Base-by-base conservation (phyloP, 2,329 filamentous ascomycete species). In the Mycosphaerella arachidis region DNA sequence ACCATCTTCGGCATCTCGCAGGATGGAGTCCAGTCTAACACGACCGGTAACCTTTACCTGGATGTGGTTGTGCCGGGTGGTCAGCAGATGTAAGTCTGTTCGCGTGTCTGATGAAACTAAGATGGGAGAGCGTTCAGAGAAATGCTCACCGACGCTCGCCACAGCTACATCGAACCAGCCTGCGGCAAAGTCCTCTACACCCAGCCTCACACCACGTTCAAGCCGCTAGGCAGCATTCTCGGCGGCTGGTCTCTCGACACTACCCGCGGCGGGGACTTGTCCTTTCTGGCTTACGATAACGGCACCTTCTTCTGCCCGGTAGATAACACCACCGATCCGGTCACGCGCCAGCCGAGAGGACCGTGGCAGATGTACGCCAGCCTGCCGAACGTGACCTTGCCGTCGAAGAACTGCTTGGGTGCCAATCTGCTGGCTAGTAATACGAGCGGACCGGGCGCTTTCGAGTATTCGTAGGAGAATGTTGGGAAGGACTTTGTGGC, bases 101-200 rank as follows among this genome's bases (percentile, higher is more conserved):
- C 6, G 12, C 20, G 35, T 24, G 3, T 24, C 24, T 24, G 24
- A 24, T 24, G 24, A 3, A 24, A 24, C 24, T 24, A 24, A 3
- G 24, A 24, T 24, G 24, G 24, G 24, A 24, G 24, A 24, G 24
- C 24, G 24, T 24, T 1, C 24, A 24, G 24, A 24, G 24, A 24
- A 24, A 1, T 24, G 24, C 24, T 24, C 24, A 24, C 24, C 3
- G 24, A 24, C 24, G 24, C 24, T 24, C 24, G 24, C 24, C 13
- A 52, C 53, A 66, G 64, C 53, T 74, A 71, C 67, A 66, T 73
- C 61, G 67, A 71, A 31, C 57, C 67, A n/a, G 45, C 55, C 18
- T 65, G 60, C 40, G 72, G 72, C 45, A 57, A 62, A 4, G 57
- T 74, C 24, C 65, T 61, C 33, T 74, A 70, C 65, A 73, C 72